Evolutionary conservation across 768 basidiomycete species (phyloP), one percentile per base, ranked within the genome.

Genomic region (Agaricus blazei): DNA sequence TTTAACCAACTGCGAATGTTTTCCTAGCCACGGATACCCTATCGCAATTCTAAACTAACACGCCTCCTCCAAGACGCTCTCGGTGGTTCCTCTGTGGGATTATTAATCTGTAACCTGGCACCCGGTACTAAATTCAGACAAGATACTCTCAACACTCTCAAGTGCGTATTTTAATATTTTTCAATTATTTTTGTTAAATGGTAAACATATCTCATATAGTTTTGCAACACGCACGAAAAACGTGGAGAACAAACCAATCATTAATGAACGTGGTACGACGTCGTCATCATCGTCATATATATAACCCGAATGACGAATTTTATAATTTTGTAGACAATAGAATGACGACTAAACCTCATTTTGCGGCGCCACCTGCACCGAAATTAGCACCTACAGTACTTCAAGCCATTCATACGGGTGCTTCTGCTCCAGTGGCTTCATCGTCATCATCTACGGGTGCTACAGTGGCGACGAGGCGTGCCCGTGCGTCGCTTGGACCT

Each of bases 111-210:
- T 68, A 93, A 93, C 62, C 72, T 96, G 8, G 89, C 93, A 9
- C 92, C 93, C 14, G 90, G 89, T 1, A 71, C 70, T 34, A 92
- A 85, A 67, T 93, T 92, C 61, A 75, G 89, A 52, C 85, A 90
- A 67, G 93, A 95, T 69, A 93, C 92, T 4, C 74, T 94, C 14
- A 93, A 94, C 67, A 95, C 93, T 3, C 76, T 96, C n/a, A 93
- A 93, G 91, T 90, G 62, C 48, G 77, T 70, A 26, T 23, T 56
- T 27, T 34, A 34, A 11, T 34, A n/a, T n/a, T 24, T 44, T 47
- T 23, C 36, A 31, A 43, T 27, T 45, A 43, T 44, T 24, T 19
- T 29, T 19, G 4, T 36, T 14, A 34, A 14, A 49, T 31, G 11
- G 29, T 29, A n/a, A 19, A 48, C 27, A 3, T n/a, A 36, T 19